Base-by-base conservation (phyloP, 2,329 filamentous ascomycete genomes). In the Drechslerella coelobrocha region DNA sequence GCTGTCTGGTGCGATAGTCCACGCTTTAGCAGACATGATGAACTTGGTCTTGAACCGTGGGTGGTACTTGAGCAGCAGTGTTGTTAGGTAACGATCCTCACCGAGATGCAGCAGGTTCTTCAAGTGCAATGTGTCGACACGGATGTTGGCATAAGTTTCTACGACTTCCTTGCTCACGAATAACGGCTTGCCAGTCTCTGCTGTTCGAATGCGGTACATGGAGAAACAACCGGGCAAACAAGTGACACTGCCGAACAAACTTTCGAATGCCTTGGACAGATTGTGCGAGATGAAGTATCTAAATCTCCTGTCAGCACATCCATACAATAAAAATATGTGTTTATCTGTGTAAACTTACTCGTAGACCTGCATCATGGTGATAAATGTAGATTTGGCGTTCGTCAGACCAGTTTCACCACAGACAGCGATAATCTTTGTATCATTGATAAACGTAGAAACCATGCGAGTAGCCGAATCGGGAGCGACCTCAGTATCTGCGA, bases 311-410 rank as follows among this genome's bases (percentile, higher is more conserved):
- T 72, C 54, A 72, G 56, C 27, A 55, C 24, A 61, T 55, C 21
- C 27, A 39, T 12, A 10, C 19, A 14, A n/a, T 37, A 14, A 6
- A 4, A 8, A n/a, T 14, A 29, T 19, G 4, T 27, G 23, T 3
- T 41, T 24, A 19, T 29, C 1, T 53, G 31, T n/a, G 21, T 24
- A 14, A 59, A 69, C 65, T 66, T 62, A 61, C 80, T 99, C 93
- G 83, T 97, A 99, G 31, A 99, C 93, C 80, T 99, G 94, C 78
- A 99, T 99, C 93, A 97, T 97, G 55, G 94, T 99, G 75, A 96
- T 87, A 77, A 95, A 91, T 0, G 93, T 97, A 5, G 89, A 85
- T 79, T 97, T 97, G 69, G 92, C 90, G 78, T 99, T 99, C 73
- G 89, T 92, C 51, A 99, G 83, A 14, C 89, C 89, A 0, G 94